Percentiles rank a stretch among this genome's conserved stretches.
These are phyloP conservation scores for Colletotrichum lindemuthianum DNA, from an alignment of 2,329 filamentous ascomycete species.

Conservation along the genomic window DNA sequence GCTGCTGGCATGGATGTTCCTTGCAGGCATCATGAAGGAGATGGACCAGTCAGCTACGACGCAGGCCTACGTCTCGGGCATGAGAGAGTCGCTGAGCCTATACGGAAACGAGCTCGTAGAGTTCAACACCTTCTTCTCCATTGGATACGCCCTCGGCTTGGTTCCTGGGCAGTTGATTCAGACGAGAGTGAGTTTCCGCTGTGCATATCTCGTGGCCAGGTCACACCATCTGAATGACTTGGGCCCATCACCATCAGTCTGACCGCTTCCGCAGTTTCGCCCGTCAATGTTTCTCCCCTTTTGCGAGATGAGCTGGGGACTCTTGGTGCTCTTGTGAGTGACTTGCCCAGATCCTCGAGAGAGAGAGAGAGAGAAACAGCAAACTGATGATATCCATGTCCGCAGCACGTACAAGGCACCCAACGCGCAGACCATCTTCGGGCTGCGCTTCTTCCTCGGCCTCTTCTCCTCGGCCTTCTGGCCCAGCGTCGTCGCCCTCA, in stretches of 20 bases:
- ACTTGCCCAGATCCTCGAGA: no score
- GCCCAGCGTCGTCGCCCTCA: slow-evolving; percentile 48
- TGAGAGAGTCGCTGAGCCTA: slow-evolving; percentile 48
- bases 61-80: slow-evolving; percentile 52
- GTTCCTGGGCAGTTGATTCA: slow-evolving; percentile 43
- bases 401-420: slow-evolving; percentile 41
- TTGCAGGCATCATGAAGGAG: slow-evolving; percentile 37
- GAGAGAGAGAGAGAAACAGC: no score
- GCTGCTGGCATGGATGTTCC: slow-evolving; percentile 49
- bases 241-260: neutral
- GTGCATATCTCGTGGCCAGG: no score
- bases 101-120: slow-evolving; percentile 44
- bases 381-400: neutral
- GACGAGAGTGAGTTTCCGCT: slow-evolving; percentile 36
- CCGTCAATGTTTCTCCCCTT: slow-evolving; percentile 39
- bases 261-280: neutral
- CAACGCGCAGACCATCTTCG: slow-evolving; percentile 46
- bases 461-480: slow-evolving; percentile 46
- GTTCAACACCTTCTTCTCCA: slow-evolving; percentile 38
- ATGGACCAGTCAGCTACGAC: slow-evolving; percentile 50
- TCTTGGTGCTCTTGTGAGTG: slow-evolving; percentile 37
- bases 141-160: slow-evolving; percentile 40
- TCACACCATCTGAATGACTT: neutral
- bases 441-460: slow-evolving; percentile 49
- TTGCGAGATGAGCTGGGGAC: slow-evolving; percentile 52